Evolutionary conservation across 1,284 basidiomycete genomes (phyloP).

Genomic region (Irpex sp.): DNA sequence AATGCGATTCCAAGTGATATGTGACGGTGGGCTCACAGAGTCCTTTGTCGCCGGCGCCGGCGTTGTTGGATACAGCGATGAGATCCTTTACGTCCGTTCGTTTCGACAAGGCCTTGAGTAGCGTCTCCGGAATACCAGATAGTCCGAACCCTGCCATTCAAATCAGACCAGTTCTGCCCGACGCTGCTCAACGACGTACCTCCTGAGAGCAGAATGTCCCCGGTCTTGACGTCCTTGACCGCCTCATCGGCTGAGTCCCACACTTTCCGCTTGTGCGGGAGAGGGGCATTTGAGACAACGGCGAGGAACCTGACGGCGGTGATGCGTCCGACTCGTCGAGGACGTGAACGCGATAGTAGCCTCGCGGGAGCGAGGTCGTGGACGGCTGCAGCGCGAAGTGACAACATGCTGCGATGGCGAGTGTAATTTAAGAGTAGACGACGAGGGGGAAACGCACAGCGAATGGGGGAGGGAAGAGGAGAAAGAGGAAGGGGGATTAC

Average conservation of each 20-base stretch:
- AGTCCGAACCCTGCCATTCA: conserved; percentile 65
- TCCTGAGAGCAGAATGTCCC: conserved; percentile 73
- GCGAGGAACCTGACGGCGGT: conserved; percentile 23
- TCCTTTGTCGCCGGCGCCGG: conserved; percentile 72
- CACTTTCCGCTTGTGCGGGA: conserved; percentile 62
- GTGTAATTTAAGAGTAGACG: neutral
- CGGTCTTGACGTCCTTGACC: conserved; percentile 76
- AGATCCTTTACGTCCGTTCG: conserved; percentile 68
- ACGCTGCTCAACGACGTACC: conserved; percentile 39
- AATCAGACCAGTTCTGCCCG: neutral
- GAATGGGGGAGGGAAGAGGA: neutral
- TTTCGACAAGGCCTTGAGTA: conserved; percentile 71
- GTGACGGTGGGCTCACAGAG: conserved; percentile 48
- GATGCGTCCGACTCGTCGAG: conserved; percentile 14
- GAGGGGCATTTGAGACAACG: conserved; percentile 25
- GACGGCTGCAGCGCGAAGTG: conserved; percentile 16
- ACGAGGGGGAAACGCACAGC: neutral
- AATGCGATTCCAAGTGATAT: neutral
- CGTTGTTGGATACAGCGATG: conserved; percentile 89
- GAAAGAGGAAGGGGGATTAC: conserved; percentile 6
- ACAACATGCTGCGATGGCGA: conserved; percentile 18
- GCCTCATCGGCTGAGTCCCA: conserved; percentile 79
- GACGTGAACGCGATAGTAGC: conserved; percentile 18
- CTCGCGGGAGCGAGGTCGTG: conserved; percentile 12
- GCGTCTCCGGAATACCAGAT: conserved; percentile 76